phyloP scores from a whole-genome alignment of 495 filamentous ascomycete genomes.

The Penicillium goetzii region DNA sequence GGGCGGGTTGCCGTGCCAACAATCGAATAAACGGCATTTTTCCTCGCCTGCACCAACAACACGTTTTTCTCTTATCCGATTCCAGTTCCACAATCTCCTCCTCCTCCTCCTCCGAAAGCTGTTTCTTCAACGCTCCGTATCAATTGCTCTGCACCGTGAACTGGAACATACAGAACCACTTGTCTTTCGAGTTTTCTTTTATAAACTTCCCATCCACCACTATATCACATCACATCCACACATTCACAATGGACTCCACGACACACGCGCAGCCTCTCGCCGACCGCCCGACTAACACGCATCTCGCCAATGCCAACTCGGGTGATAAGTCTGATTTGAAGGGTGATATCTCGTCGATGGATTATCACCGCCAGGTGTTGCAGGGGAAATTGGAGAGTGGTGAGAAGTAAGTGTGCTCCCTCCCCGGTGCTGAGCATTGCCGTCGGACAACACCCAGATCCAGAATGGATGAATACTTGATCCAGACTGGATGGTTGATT shows the following conservation, averaged over 20 bases:
- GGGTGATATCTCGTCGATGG: slow-evolving; percentile 57
- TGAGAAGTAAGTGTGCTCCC: slow-evolving; percentile 59
- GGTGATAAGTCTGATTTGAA: slow-evolving; percentile 43
- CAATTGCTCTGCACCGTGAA: slow-evolving; percentile 18
- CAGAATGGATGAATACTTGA: not conserved
- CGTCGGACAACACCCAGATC: not conserved
- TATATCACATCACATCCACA: not conserved
- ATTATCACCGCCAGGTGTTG: slow-evolving; percentile 78
- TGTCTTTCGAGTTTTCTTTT: slow-evolving; percentile 3
- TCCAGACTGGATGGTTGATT: not conserved
- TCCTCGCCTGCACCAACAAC: slow-evolving; percentile 32
- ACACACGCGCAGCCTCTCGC: slow-evolving; percentile 44
- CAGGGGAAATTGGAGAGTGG: slow-evolving; percentile 68
- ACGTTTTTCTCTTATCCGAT: slow-evolving; percentile 39
- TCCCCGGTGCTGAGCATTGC: not conserved
- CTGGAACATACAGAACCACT: slow-evolving; percentile 6
- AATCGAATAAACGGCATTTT: slow-evolving; percentile 42
- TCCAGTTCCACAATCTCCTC: slow-evolving; percentile 19
- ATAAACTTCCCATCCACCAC: not conserved
- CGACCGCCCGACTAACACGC: slow-evolving; percentile 51
- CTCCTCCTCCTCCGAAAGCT: slow-evolving; percentile 5
- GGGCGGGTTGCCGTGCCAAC: slow-evolving; percentile 47
- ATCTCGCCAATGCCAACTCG: slow-evolving; percentile 33
- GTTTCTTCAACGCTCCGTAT: slow-evolving; percentile 9
- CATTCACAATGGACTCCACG: slow-evolving; percentile 39